Evolutionary conservation across 139 green algal species (phyloP), one percentile per base, ranked within the genome.

Genomic region (Chloropicon primus): DNA sequence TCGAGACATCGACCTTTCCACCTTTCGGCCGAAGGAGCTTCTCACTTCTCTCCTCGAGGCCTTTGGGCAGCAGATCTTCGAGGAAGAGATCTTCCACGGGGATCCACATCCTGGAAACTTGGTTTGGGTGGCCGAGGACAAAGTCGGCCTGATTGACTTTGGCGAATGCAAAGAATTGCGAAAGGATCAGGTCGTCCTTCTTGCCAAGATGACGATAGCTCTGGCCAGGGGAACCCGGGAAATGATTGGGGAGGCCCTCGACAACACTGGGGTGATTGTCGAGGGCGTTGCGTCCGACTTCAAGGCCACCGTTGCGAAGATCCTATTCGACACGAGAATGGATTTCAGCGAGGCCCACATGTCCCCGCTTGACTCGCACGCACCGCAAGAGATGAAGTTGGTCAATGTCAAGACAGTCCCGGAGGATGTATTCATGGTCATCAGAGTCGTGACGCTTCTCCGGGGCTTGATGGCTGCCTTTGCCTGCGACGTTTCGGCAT

Each of bases 251-350:
- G 78, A 76, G 0, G 79, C 75, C 5, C 54, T 83, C 26, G 2
- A 22, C 0, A 80, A 81, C 73, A 74, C 84, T 28, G 77, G 79
- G 2, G 74, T 85, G 22, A 77, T 77, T 10, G 29, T 84, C 1
- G 73, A 82, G 24, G 78, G 80, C 79, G 86, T 82, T 73, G 72
- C 25, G 2, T 25, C 73, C n/a, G 75, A 75, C 27, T 82, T 78
- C 53, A 25, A 71, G 26, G 84, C 81, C 0, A 78, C 75, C 1
- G 80, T 81, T 0, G 79, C 53, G 25, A 84, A 85, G 77, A 89
- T 89, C 73, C 53, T 89, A 72, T 89, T 87, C 75, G 85, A 89
- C 77, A 87, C 82, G 10, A 80, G 85, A 53, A 89, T 89, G 85
- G 85, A 89, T 81, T 78, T 89, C 3, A 28, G 79, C 21, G 85